Conservation (phyloP, 2,329 filamentous ascomycete species). For the Botryotinia calthae region DNA sequence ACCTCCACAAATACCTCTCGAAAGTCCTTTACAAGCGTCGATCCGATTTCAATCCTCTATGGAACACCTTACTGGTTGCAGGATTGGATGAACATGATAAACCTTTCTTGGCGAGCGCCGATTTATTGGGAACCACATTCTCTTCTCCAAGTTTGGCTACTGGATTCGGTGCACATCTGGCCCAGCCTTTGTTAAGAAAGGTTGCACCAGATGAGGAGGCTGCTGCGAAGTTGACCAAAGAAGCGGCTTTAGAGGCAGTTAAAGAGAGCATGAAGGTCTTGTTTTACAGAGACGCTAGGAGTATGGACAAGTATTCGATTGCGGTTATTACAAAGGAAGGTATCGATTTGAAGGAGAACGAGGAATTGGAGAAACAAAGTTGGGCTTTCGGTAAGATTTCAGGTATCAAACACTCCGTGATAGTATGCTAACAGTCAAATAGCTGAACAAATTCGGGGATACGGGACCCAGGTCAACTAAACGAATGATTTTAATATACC, state of each 20-base stretch:
- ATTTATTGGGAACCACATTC: slow-evolving; percentile 92
- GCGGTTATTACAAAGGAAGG: slow-evolving; percentile 85
- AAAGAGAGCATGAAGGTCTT: slow-evolving; percentile 98
- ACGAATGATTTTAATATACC: slow-evolving; percentile 17
- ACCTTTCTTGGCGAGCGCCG: slow-evolving; percentile 88
- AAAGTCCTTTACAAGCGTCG: slow-evolving; percentile 96
- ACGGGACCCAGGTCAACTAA: slow-evolving; percentile 74
- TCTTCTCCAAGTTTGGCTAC: slow-evolving; percentile 84
- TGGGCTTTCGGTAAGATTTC: slow-evolving; percentile 70
- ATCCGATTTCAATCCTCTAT: slow-evolving; percentile 93
- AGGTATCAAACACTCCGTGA: not conserved
- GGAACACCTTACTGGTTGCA: slow-evolving; percentile 92
- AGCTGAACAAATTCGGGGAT: slow-evolving; percentile 90
- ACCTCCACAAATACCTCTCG: slow-evolving; percentile 92
- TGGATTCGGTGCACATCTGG: slow-evolving; percentile 89
- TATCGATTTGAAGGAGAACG: slow-evolving; percentile 78
- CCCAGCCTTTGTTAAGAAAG: slow-evolving; percentile 84
- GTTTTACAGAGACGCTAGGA: slow-evolving; percentile 94
- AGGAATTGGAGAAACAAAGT: slow-evolving; percentile 92
- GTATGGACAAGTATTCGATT: slow-evolving; percentile 86
- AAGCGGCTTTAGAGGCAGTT: slow-evolving; percentile 76
- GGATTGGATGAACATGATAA: slow-evolving; percentile 76
- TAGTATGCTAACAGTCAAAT: slow-evolving; percentile 29
- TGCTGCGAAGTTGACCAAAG: slow-evolving; percentile 67
- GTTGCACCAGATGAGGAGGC: slow-evolving; percentile 81